Evolutionary conservation across 2,329 filamentous ascomycete genomes (phyloP), one percentile per base, ranked within the genome.

Genomic region (Leptoxyphium fumago): DNA sequence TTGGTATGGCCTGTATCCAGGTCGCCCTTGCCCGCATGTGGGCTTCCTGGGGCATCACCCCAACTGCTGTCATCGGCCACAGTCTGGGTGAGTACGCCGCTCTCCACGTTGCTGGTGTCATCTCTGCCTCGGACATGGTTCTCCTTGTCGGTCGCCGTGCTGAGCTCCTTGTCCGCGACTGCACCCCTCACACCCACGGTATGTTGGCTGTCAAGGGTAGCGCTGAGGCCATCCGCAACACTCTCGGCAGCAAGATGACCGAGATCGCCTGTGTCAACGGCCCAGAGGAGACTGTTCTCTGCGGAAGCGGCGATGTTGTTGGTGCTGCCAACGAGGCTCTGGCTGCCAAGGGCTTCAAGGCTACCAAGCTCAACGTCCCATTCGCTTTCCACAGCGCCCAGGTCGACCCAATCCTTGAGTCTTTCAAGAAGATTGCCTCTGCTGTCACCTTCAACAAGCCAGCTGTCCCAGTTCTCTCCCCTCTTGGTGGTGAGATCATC

Each of bases 1-100:
- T 72, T 28, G 69, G 68, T 39, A 71, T 71, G 68, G 64, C 69
- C 29, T 71, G 68, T 50, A 71, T 72, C 40, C 69, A 72, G 51
- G 68, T 72, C 45, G 69, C 69, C 29, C 64, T 72, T 44, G 66
- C 69, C 29, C 66, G 67, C 53, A 71, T 72, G 68, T 72, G 69
- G 69, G 61, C 62, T 39, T 63, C 67, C n/a, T 72, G 67, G 68
- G 69, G 68, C 41, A 58, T 79, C 58, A 64, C 75, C 49, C 69
- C 73, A 54, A 62, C 60, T 7, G 68, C 71, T 13, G 73, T 72
- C 45, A 67, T 72, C 48, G 69, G 69, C 32, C 69, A 72, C 61
- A 83, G 78, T 52, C 65, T 86, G 26, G 82, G 82, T 43, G 81
- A 86, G 60, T 85, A 84, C 53, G 80, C 82, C 32, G 81, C 82